These are phyloP conservation scores for Tilletia setariae DNA, from an alignment of 1,284 basidiomycete genomes.

Conservation along the genomic window DNA sequence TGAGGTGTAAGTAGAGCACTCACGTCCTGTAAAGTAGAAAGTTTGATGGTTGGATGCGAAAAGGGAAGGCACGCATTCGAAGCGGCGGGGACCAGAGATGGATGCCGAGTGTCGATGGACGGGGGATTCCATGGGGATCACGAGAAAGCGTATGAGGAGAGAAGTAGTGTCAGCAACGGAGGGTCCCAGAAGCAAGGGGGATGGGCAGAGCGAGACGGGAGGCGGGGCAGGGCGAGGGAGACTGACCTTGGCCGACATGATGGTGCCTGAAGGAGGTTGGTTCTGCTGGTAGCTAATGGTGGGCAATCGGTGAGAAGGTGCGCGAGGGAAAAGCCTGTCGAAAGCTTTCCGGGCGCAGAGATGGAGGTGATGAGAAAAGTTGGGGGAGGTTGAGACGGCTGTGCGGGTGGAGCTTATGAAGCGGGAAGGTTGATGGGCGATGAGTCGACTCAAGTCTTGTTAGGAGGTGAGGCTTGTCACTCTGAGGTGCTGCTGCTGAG, in stretches of 20 bases:
- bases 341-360: not conserved
- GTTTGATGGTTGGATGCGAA: no score
- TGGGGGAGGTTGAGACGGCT: not conserved
- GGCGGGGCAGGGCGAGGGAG: not conserved
- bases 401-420: not conserved
- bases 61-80: no score
- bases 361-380: not conserved
- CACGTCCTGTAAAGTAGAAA: no score
- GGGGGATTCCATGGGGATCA: no score
- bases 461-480: no score
- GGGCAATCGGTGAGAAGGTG: constrained; percentile 4
- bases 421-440: not conserved
- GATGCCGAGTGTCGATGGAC: no score
- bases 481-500: no score
- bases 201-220: not conserved
- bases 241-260: constrained; percentile 16
- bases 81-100: no score
- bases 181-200: no score
- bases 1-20: no score
- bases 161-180: constrained; percentile 10
- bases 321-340: not conserved
- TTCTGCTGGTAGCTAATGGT: not conserved
- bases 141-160: not conserved
- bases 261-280: constrained; percentile 7
- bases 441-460: no score